Evolutionary conservation across 768 basidiomycete species (phyloP).

Genomic region (Lactifluus piperatus): DNA sequence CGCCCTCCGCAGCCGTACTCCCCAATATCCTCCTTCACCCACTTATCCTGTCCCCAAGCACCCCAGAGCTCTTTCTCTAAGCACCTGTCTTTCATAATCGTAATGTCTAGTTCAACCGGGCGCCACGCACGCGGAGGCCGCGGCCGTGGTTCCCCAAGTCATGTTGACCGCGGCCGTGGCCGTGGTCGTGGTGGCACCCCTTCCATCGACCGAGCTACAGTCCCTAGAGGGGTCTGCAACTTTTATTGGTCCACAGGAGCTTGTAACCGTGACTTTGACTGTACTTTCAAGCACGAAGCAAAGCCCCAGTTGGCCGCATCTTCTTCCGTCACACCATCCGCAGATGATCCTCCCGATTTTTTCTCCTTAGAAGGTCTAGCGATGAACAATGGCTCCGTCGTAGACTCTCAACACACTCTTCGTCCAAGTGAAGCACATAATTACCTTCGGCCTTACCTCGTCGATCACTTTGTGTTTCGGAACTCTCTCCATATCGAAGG

Average conservation of each 20-base stretch:
- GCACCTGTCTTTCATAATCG: background rate
- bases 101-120: conserved; percentile 1
- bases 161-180: conserved; percentile 11
- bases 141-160: background rate
- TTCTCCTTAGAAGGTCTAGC: conserved; percentile 22
- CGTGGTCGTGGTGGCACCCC: conserved; percentile 8
- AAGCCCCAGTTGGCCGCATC: conserved; percentile 2
- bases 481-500: conserved; percentile 21
- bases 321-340: background rate
- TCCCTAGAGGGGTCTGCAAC: conserved; percentile 23
- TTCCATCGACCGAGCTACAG: background rate
- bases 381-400: conserved; percentile 14
- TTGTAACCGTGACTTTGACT: conserved; percentile 24
- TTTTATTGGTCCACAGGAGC: conserved; percentile 26
- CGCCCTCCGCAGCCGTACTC: background rate
- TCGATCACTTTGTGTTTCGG: conserved; percentile 23
- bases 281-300: conserved; percentile 23
- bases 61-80: background rate
- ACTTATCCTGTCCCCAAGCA: background rate
- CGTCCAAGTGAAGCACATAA: conserved; percentile 25
- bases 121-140: background rate
- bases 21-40: background rate
- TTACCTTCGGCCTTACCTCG: conserved; percentile 22
- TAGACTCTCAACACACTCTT: conserved; percentile 10
- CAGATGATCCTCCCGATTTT: conserved; percentile 19